Evolutionary conservation across 1,284 basidiomycete genomes (phyloP).

Genomic region (Pterula multifida): DNA sequence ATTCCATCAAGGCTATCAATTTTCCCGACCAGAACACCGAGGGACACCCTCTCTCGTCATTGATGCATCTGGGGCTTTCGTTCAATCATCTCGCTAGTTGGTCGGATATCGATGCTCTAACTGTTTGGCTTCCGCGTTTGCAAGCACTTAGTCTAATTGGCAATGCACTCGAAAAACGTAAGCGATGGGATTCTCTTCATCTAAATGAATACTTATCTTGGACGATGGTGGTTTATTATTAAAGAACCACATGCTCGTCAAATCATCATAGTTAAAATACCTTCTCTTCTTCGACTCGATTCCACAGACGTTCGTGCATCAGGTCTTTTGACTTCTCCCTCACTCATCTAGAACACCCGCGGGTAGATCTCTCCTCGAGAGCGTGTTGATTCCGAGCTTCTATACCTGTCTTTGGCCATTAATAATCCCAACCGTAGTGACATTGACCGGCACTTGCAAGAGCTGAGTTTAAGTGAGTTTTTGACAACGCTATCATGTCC

Average conservation of each 20-base stretch:
- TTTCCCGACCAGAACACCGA: slow-evolving; percentile 16
- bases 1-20: slow-evolving; percentile 41
- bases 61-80: slow-evolving; percentile 55
- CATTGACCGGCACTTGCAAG: slow-evolving; percentile 41
- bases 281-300: slow-evolving; percentile 54
- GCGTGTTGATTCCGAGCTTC: slow-evolving; percentile 77
- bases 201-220: slow-evolving; percentile 8
- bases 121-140: slow-evolving; percentile 52
- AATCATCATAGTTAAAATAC: slow-evolving; percentile 63
- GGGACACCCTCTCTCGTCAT: slow-evolving; percentile 16
- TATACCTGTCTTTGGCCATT: slow-evolving; percentile 61
- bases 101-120: slow-evolving; percentile 61
- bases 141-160: slow-evolving; percentile 44
- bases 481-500: not conserved
- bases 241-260: slow-evolving; percentile 41
- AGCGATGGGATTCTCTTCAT: slow-evolving; percentile 10
- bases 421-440: slow-evolving; percentile 8
- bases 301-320: slow-evolving; percentile 42
- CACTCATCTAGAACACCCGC: slow-evolving; percentile 10
- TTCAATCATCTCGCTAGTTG: slow-evolving; percentile 52
- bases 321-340: not conserved
- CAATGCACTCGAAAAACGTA: slow-evolving; percentile 53
- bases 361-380: slow-evolving; percentile 58
- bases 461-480: slow-evolving; percentile 50
- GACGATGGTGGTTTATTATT: slow-evolving; percentile 21